phyloP scores from a whole-genome alignment of 176 grass and related monocot species.

The Avena sativa region DNA sequence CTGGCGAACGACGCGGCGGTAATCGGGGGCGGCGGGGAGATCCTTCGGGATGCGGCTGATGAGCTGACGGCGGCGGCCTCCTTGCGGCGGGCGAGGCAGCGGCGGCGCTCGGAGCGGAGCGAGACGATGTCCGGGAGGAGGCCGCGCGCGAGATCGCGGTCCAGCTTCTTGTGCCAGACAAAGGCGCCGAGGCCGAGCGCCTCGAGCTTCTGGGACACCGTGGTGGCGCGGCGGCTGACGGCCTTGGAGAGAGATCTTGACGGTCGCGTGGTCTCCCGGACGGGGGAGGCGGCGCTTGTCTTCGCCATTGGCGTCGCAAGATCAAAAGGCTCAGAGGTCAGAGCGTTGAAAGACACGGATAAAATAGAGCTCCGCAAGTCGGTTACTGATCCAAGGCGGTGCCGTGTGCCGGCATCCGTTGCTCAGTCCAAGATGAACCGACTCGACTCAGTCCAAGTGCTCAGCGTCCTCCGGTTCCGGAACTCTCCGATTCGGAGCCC shows the following conservation, averaged over 20 bases:
- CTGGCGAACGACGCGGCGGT: background rate
- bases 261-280: background rate
- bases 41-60: background rate
- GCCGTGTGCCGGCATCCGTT: background rate
- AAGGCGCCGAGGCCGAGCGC: slow-evolving; percentile 43
- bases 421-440: background rate
- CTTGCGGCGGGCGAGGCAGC: slow-evolving; percentile 38
- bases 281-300: background rate
- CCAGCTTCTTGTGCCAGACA: slow-evolving; percentile 52
- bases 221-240: slow-evolving; percentile 40
- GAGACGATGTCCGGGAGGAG: slow-evolving; percentile 32
- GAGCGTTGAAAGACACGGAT: background rate
- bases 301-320: slow-evolving; percentile 20
- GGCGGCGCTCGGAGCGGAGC: slow-evolving; percentile 6
- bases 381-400: background rate
- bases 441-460: background rate
- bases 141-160: slow-evolving; percentile 48
- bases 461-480: too few species aligned
- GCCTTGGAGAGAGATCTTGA: slow-evolving; percentile 17
- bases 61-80: slow-evolving; percentile 29
- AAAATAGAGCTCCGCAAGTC: background rate
- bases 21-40: background rate
- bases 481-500: too few species aligned
- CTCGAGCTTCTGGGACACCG: slow-evolving; percentile 49
- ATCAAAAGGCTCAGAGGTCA: background rate